Percentiles rank a stretch among this genome's conserved stretches.
These are phyloP conservation scores for Ochetophila trinervis DNA, from an alignment of 306 rosid species.

Conservation along the genomic window DNA sequence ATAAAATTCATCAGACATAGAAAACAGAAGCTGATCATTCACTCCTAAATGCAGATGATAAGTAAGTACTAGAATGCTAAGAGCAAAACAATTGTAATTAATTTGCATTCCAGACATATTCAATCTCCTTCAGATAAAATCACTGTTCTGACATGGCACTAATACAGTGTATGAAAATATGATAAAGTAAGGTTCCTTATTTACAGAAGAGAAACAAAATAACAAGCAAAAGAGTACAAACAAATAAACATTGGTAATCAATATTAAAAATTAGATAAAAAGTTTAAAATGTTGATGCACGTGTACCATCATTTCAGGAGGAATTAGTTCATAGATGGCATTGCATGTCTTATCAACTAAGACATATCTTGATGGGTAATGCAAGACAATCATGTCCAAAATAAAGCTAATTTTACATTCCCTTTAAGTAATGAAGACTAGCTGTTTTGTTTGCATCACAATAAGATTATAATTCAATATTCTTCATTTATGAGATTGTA, in stretches of 20 bases:
- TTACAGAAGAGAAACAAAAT: not conserved
- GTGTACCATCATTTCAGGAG: too few species aligned
- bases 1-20: conserved; percentile 13
- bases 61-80: conserved; percentile 28
- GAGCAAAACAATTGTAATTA: conserved; percentile 6
- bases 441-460: too few species aligned
- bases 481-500: too few species aligned
- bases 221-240: not conserved
- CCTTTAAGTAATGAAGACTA: too few species aligned
- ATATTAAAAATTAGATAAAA: too few species aligned
- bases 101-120: conserved; percentile 19
- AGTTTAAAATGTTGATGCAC: too few species aligned
- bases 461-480: too few species aligned
- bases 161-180: not conserved
- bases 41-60: conserved; percentile 18
- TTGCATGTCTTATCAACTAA: too few species aligned
- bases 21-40: conserved; percentile 8
- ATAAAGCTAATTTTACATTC: too few species aligned
- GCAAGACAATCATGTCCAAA: too few species aligned
- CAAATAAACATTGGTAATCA: not conserved
- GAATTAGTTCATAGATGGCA: too few species aligned
- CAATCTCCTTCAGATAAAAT: conserved; percentile 15
- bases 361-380: too few species aligned
- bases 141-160: not conserved
- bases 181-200: not conserved